phyloP scores from a whole-genome alignment of 2,329 filamentous ascomycete species.

The Septoria linicola region DNA sequence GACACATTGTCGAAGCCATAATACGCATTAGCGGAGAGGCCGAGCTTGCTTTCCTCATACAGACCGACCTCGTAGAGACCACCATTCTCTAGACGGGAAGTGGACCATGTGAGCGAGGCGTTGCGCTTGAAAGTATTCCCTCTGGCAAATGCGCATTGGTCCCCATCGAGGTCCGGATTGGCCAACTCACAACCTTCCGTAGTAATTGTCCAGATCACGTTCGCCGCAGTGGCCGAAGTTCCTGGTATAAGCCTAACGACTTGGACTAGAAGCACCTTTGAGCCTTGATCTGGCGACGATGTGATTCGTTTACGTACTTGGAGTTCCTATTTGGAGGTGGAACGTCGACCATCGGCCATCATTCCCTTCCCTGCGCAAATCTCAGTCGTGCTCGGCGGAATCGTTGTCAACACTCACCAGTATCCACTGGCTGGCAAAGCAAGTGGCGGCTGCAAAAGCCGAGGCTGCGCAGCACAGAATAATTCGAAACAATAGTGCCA shows the following conservation, averaged over 20 bases:
- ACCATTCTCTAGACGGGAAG: conserved; percentile 37
- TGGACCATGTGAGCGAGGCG: conserved; percentile 39
- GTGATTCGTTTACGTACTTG: neutral
- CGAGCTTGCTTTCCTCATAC: conserved; percentile 27
- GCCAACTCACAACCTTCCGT: conserved; percentile 27
- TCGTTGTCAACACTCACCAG: neutral
- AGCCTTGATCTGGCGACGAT: neutral
- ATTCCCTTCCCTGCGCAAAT: conserved; percentile 14
- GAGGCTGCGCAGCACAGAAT: no score
- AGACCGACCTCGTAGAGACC: conserved; percentile 32
- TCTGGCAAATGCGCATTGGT: conserved; percentile 24
- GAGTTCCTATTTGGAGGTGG: conserved; percentile 13
- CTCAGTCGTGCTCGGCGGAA: no score
- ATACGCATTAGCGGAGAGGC: conserved; percentile 32
- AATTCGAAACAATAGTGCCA: no score
- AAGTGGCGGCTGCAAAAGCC: conserved; percentile 5
- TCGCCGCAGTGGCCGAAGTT: conserved; percentile 26
- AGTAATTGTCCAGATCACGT: conserved; percentile 26
- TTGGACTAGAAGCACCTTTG: conserved; percentile 12
- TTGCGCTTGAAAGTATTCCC: conserved; percentile 36
- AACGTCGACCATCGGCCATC: conserved; percentile 21
- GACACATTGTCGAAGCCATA: conserved; percentile 41
- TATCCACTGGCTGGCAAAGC: conserved; percentile 1
- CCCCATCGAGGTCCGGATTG: conserved; percentile 34
- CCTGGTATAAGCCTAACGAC: conserved; percentile 27